These are phyloP conservation scores for Davidsoniella virescens DNA, from an alignment of 2,329 filamentous ascomycete genomes.

Conservation along the genomic window DNA sequence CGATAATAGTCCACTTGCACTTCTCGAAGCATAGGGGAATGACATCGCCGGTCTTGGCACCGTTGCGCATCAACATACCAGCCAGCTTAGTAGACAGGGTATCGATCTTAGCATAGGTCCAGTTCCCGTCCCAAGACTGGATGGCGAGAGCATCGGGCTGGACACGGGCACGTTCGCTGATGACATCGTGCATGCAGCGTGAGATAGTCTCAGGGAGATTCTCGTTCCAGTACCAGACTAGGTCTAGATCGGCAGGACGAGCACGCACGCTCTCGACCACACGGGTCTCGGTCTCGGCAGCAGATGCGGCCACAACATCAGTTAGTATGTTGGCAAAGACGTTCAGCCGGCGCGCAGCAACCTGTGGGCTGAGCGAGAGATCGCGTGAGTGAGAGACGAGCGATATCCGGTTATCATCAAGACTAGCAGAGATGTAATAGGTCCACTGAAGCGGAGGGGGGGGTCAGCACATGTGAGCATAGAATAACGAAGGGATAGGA, in stretches of 20 bases:
- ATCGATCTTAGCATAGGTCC: slow-evolving; percentile 31
- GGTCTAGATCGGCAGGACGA: slow-evolving; percentile 23
- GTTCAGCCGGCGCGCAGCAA: slow-evolving; percentile 14
- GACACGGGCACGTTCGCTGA: slow-evolving; percentile 23
- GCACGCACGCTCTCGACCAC: slow-evolving; percentile 10
- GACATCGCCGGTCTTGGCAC: slow-evolving; percentile 23
- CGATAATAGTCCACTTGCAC: slow-evolving; percentile 29
- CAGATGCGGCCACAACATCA: slow-evolving; percentile 11
- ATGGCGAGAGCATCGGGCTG: slow-evolving; percentile 27
- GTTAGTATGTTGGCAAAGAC: slow-evolving; percentile 15
- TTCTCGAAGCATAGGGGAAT: slow-evolving; percentile 37
- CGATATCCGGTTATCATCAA: slow-evolving; percentile 12
- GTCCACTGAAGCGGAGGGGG: slow-evolving; percentile 14
- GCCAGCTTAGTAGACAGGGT: slow-evolving; percentile 26
- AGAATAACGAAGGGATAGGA: background rate
- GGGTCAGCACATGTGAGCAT: background rate
- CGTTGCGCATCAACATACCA: slow-evolving; percentile 22
- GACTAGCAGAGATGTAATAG: slow-evolving; percentile 14
- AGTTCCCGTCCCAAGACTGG: slow-evolving; percentile 33
- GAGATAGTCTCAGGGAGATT: slow-evolving; percentile 24
- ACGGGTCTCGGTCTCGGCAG: background rate
- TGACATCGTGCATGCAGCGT: slow-evolving; percentile 31
- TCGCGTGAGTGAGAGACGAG: slow-evolving; percentile 15
- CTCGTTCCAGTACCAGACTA: slow-evolving; percentile 32
- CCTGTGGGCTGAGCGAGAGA: slow-evolving; percentile 12